Evolutionary conservation across 164 flowering plant genomes (phyloP).

Genomic region (Sextonia rubra): DNA sequence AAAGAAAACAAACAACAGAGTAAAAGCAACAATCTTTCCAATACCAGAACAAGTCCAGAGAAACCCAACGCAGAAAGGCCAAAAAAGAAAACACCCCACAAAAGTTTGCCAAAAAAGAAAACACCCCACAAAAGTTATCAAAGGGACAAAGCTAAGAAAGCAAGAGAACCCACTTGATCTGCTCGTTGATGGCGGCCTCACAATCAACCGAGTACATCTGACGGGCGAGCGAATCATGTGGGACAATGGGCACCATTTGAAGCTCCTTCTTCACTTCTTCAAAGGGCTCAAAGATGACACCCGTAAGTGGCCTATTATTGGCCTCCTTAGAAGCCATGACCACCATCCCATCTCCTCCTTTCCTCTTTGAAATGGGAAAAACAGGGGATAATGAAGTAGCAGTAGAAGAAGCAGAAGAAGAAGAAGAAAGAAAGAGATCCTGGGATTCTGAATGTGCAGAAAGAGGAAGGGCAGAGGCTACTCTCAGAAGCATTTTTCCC

Average conservation of each 20-base stretch:
- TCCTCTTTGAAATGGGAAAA: conserved; percentile 8
- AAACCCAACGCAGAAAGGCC: neutral
- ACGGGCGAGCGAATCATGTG: conserved; percentile 70
- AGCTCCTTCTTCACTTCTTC: conserved; percentile 89
- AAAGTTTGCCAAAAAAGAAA: too few relatives aligned
- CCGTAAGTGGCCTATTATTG: conserved; percentile 48
- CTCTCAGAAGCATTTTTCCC: conserved; percentile 41
- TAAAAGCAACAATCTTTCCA: neutral
- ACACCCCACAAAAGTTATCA: neutral
- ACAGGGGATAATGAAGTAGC: neutral
- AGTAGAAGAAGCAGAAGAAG: neutral
- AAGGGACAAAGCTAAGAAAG: neutral
- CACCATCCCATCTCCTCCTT: conserved; percentile 8
- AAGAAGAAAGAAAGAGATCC: conserved; percentile 7
- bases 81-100: neutral
- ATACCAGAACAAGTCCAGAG: neutral
- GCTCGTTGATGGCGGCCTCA: conserved; percentile 83
- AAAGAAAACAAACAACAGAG: neutral
- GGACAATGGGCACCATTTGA: conserved; percentile 48
- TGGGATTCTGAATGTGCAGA: conserved; percentile 10
- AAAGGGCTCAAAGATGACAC: conserved; percentile 89
- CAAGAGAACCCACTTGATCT: conserved; percentile 63
- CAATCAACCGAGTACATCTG: conserved; percentile 49
- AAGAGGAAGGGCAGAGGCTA: conserved; percentile 30
- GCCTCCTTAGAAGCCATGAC: conserved; percentile 16